Evolutionary conservation across 2,329 filamentous ascomycete species (phyloP).

Genomic region (Phyllosticta paracitricarpa): DNA sequence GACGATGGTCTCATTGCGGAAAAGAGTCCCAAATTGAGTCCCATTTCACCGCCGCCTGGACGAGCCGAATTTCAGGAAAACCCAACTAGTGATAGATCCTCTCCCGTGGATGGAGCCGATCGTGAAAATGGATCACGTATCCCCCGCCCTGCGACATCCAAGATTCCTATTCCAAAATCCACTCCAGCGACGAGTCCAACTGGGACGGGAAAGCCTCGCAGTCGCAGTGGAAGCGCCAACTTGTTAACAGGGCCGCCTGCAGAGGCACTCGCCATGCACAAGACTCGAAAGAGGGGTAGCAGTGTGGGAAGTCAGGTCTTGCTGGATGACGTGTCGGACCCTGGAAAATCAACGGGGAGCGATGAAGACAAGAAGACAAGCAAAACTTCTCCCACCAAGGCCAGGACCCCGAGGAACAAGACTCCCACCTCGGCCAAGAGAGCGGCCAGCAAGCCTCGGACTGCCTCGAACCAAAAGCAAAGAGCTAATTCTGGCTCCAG

Average conservation of each 20-base stretch:
- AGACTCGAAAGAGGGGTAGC: conserved; percentile 59
- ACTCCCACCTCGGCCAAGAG: conserved; percentile 24
- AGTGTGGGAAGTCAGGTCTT: conserved; percentile 47
- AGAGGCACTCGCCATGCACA: conserved; percentile 49
- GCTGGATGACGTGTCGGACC: conserved; percentile 38
- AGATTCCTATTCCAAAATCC: conserved; percentile 75
- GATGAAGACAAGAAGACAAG: conserved; percentile 2
- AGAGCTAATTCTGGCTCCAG: conserved; percentile 24
- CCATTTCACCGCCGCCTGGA: not conserved
- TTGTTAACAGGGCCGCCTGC: conserved; percentile 51
- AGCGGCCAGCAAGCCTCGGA: conserved; percentile 22
- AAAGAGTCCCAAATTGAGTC: not conserved
- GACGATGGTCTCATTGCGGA: conserved; percentile 34
- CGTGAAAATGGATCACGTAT: conserved; percentile 4
- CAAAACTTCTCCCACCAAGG: conserved; percentile 27
- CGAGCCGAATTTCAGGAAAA: not conserved
- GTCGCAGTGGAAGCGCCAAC: conserved; percentile 43
- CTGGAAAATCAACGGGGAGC: conserved; percentile 13
- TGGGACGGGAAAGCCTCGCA: conserved; percentile 60
- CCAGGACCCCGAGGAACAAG: conserved; percentile 29
- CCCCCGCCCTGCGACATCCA: conserved; percentile 48
- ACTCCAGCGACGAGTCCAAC: conserved; percentile 68
- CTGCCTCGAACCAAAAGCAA: conserved; percentile 8
- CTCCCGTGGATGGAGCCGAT: conserved; percentile 4
- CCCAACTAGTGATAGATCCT: not conserved